Percentiles rank a stretch among this genome's conserved stretches.
These are phyloP conservation scores for Paecilomyces sp. DNA, from an alignment of 2,329 filamentous ascomycete species.

Conservation along the genomic window DNA sequence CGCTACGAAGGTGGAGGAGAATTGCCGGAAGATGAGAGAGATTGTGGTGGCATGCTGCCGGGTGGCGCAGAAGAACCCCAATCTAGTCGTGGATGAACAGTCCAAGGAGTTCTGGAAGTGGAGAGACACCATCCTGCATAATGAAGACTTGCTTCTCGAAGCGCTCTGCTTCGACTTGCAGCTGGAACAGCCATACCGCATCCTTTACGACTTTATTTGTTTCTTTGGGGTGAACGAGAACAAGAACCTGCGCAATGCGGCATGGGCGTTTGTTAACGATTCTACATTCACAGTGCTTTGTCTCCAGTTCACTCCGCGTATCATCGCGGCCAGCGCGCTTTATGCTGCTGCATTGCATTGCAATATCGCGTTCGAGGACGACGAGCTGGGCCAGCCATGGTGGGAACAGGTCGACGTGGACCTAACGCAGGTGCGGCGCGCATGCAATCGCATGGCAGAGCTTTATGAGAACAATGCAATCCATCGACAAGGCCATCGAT, in stretches of 20 bases:
- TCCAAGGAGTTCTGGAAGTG: constrained; percentile 98
- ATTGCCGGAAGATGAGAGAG: constrained; percentile 90
- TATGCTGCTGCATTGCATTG: constrained; percentile 79
- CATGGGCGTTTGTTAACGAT: constrained; percentile 94
- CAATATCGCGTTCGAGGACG: constrained; percentile 63
- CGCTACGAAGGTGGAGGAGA: constrained; percentile 95
- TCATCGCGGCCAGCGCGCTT: constrained; percentile 76
- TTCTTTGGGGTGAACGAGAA: constrained; percentile 69
- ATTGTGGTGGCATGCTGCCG: constrained; percentile 89
- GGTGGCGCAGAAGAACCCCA: constrained; percentile 88
- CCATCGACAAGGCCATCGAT: constrained; percentile 37
- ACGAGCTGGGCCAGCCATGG: constrained; percentile 72
- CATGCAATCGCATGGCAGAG: constrained; percentile 67
- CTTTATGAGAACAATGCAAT: constrained; percentile 40
- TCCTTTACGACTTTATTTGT: constrained; percentile 73
- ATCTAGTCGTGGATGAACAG: constrained; percentile 87
- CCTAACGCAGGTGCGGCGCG: constrained; percentile 61
- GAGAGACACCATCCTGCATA: constrained; percentile 86
- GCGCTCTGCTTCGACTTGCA: constrained; percentile 89
- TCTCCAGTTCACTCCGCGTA: constrained; percentile 68
- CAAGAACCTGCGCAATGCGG: constrained; percentile 72
- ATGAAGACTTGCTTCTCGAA: constrained; percentile 90
- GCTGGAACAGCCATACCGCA: constrained; percentile 78
- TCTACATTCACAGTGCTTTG: constrained; percentile 78
- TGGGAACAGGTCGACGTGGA: constrained; percentile 73